Evolutionary conservation across 331 rosid genomes (phyloP).

Genomic region (Stylosanthes scabra): DNA sequence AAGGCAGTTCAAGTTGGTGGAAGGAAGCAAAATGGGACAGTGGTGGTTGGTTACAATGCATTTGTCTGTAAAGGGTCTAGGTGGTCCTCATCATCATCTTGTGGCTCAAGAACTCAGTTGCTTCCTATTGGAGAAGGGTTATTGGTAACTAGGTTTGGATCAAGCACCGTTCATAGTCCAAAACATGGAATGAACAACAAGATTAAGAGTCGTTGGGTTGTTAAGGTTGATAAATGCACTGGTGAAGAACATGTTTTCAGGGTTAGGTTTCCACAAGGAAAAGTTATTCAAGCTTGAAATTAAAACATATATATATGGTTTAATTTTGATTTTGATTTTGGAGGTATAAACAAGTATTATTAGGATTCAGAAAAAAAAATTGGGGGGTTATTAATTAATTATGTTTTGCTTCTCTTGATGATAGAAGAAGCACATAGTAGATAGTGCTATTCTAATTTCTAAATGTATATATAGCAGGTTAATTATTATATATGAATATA

Average conservation of each 20-base stretch:
- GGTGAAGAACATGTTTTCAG: slow-evolving; percentile 95
- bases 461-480: slow-evolving; percentile 44
- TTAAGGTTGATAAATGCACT: slow-evolving; percentile 78
- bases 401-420: slow-evolving; percentile 20
- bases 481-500: slow-evolving; percentile 9
- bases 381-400: slow-evolving; percentile 25
- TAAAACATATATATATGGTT: too few species aligned
- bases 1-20: slow-evolving; percentile 22
- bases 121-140: slow-evolving; percentile 87
- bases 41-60: slow-evolving; percentile 80
- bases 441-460: slow-evolving; percentile 18
- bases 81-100: slow-evolving; percentile 29
- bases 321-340: neutral
- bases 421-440: slow-evolving; percentile 11
- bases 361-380: neutral
- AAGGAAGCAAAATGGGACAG: slow-evolving; percentile 29
- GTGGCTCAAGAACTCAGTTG: slow-evolving; percentile 67
- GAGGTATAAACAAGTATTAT: neutral
- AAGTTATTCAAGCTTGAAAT: slow-evolving; percentile 33
- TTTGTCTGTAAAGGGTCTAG: slow-evolving; percentile 55
- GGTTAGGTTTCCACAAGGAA: slow-evolving; percentile 63
- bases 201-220: slow-evolving; percentile 66
- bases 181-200: slow-evolving; percentile 34
- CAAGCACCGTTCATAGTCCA: slow-evolving; percentile 3
- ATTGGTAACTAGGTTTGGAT: slow-evolving; percentile 60